Evolutionary conservation across 305 asterid genomes (phyloP), one percentile per base, ranked within the genome.

Genomic region (Salvia sclarea): DNA sequence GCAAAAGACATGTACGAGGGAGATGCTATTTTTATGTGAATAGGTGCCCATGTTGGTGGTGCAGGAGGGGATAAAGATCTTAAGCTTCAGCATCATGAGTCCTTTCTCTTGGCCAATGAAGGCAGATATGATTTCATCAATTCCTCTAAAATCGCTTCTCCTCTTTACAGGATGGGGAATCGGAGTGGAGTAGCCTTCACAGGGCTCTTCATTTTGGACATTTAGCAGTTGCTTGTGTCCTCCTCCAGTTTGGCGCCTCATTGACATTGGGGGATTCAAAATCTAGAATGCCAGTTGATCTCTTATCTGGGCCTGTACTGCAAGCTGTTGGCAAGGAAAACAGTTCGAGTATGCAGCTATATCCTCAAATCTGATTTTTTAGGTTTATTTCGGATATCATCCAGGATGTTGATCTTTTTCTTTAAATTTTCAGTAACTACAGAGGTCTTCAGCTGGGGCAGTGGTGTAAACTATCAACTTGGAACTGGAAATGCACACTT

Each of bases 391-490:
- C 45, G 62, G 71, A 40, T 54, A 40, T 54, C 48, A 67, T 43
- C 68, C 66, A 53, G 66, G 68, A 66, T 81, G 24, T 24, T 61
- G 56, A 55, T 60, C 44, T 61, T 41, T 66, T 59, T 68, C 53
- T 66, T 17, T 57, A 62, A 69, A 25, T 37, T 54, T 80, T 53
- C 82, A 86, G 97, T 83, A 47, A 83, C 87, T 28, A 88, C 97
- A 1, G 99, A 95, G 88, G 92, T 95, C 69, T 91, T 81, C 72
- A 95, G 99, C 76, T 95, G 99, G 99, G 99, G 99, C 18, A 95
- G 98, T 79, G 99, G 99, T 82, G 98, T 88, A 73, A 95, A 95
- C 78, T 95, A 89, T 82, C 99, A 95, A 76, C 90, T 95, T 69
- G 99, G 99, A 74, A 95, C 99, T 58, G 99, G 99, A 75, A 95